Evolutionary conservation across 371 early-diverging fungal species (phyloP).

Genomic region (Circinella minor): DNA sequence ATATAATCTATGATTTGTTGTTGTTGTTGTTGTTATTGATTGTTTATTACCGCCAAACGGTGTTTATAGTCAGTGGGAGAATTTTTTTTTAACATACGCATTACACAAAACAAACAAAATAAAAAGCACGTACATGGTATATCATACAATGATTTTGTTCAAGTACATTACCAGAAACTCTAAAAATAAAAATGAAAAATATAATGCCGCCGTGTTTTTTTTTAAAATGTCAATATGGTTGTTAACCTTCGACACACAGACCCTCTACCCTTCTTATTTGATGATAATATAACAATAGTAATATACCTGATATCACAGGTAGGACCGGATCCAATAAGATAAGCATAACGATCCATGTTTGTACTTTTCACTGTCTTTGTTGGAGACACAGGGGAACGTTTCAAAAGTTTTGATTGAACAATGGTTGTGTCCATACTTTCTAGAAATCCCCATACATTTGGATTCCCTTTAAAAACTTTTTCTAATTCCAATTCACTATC

Average conservation of each 20-base stretch:
- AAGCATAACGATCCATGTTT: not conserved
- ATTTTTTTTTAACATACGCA: too few relatives aligned
- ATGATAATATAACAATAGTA: not conserved
- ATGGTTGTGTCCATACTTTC: not conserved
- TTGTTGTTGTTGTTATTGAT: not conserved
- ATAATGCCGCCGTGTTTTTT: too few relatives aligned
- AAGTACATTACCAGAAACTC: not conserved
- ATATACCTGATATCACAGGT: constrained; percentile 3
- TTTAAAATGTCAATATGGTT: too few relatives aligned
- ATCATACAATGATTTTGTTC: constrained; percentile 8
- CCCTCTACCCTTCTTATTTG: too few relatives aligned
- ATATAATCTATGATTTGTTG: not conserved
- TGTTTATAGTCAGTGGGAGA: not conserved
- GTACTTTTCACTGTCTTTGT: not conserved
- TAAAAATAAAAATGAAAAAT: not conserved
- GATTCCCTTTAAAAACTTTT: not conserved
- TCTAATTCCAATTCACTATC: constrained; percentile 1
- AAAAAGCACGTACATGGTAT: constrained; percentile 1
- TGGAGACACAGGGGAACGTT: not conserved
- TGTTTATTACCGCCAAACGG: too few relatives aligned
- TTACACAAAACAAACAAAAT: not conserved
- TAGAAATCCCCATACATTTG: not conserved
- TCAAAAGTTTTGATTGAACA: not conserved
- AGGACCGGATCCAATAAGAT: not conserved
- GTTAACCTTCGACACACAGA: too few relatives aligned